Evolutionary conservation across 208 protist genomes (phyloP), one percentile per base, ranked within the genome.

Genomic region (Acanthamoeba rhysodes): DNA sequence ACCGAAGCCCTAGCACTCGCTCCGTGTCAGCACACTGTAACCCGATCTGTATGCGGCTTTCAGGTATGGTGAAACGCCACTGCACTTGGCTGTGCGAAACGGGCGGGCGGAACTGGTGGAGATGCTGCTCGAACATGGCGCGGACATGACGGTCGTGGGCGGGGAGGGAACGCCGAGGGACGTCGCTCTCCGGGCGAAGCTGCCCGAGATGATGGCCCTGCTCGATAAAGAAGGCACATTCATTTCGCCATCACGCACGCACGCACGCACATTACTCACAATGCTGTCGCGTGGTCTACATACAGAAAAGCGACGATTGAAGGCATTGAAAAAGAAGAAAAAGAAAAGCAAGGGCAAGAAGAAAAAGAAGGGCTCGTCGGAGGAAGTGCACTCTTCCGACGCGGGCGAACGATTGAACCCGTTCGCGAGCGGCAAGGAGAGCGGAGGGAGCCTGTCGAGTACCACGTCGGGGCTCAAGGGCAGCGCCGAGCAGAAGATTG

Each of bases 181-280:
- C 48, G 64, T 93, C 16, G 87, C 87, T 12, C 32, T 66, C 34
- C 32, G 37, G 24, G 37, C 55, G 22, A 93, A 93, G 24, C 62
- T 68, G 29, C 87, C 64, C 22, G 59, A 74, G 22, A 93, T 93
- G 34, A 29, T 93, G n/a, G 14, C 34, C 22, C 62, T 66, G 12
- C 55, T 93, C 59, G 62, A 93, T 7, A 74, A 93, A 93, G 59
- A 93, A 93, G 87, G 87, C 76, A 20, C n/a, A 32, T 18, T 45
- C n/a, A 50, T 24, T 14, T 18, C 3, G 14, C 9, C 50, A 57
- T 57, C 37, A 41, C 9, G 22, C 80, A 92, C 41, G 4, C 41
- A 3, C 22, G 32, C 41, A 14, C 34, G 14, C 41, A 59, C 32
- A 14, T 2, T 1, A 41, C 37, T 41, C 29, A 72, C 2, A 76